A percentile compares a stretch with the other conserved stretches of the same genome.
These are phyloP conservation scores for Irpex sp. DNA, from an alignment of 1,284 basidiomycete genomes.

Conservation along the genomic window DNA sequence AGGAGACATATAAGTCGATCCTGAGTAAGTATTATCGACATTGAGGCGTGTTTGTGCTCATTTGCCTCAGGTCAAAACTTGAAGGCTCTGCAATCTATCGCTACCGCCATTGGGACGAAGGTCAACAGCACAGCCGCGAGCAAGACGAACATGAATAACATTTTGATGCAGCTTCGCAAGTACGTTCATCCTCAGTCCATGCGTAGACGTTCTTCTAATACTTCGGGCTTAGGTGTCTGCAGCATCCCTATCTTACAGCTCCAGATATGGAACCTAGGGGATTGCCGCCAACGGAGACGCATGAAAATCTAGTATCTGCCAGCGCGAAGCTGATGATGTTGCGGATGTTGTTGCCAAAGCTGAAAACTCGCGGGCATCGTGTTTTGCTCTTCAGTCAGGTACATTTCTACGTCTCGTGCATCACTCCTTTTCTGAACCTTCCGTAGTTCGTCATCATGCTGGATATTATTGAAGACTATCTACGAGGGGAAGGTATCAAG, in stretches of 20 bases:
- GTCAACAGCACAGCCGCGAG: slow-evolving; percentile 27
- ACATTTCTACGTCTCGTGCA: slow-evolving; percentile 26
- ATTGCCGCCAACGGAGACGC: slow-evolving; percentile 57
- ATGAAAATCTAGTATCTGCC: slow-evolving; percentile 79
- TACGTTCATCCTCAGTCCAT: slow-evolving; percentile 28
- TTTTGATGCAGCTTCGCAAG: slow-evolving; percentile 87
- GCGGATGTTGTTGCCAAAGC: slow-evolving; percentile 79
- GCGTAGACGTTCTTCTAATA: slow-evolving; percentile 7
- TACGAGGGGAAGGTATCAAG: slow-evolving; percentile 85
- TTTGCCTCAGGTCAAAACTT: slow-evolving; percentile 58
- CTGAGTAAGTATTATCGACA: slow-evolving; percentile 46
- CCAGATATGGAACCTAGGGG: slow-evolving; percentile 78
- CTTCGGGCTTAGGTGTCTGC: slow-evolving; percentile 55
- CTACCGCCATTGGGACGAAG: slow-evolving; percentile 30
- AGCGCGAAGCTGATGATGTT: slow-evolving; percentile 88
- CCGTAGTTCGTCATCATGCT: slow-evolving; percentile 89
- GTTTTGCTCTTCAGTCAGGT: slow-evolving; percentile 98
- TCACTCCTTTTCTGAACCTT: not conserved
- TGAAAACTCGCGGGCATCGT: slow-evolving; percentile 88
- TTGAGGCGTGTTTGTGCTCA: not conserved
- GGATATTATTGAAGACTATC: slow-evolving; percentile 90
- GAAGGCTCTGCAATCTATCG: slow-evolving; percentile 58
- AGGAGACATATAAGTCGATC: slow-evolving; percentile 84
- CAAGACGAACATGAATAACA: slow-evolving; percentile 66
- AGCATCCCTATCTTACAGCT: slow-evolving; percentile 89